Evolutionary conservation across 805 yeast species (phyloP), one percentile per base, ranked within the genome.

Genomic region (Pichia sporocuriosa): DNA sequence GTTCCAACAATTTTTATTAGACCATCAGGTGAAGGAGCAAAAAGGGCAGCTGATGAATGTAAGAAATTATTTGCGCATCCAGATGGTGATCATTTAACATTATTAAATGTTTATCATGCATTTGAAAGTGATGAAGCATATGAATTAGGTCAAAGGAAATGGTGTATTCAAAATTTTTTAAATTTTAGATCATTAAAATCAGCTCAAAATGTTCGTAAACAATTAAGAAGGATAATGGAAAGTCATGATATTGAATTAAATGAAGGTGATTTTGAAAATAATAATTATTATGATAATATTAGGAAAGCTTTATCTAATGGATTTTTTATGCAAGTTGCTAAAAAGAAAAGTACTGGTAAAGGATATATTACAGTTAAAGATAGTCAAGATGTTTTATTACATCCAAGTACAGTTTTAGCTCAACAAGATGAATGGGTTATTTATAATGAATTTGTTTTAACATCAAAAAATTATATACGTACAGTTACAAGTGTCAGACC

Each of bases 271-370:
- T 73, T 65, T 47, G 83, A 76, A 22, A 81, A 79, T 54, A 76
- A 75, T 39, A 57, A 59, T 32, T 88, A 85, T 65, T 81, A 80
- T 62, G 79, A 75, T 52, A 83, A 86, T 54, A 80, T 93, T 49
- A 73, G 95, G 43, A 84, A 83, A 61, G 96, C 97, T 0, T 65
- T 93, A 44, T 73, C 86, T 4, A 75, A 86, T n/a, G 98, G 98
- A 2, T 89, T 88, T 62, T 93, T 93, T 69, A 89, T 93, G 97
- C 98, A 93, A 68, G 95, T 85, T 42, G 97, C 97, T 26, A 93
- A 89, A 67, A 86, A 85, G 69, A 79, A 77, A 67, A 75, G 84
- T n/a, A 80, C 86, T 29, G 72, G 76, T 32, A 83, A 81, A 55
- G 89, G 85, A n/a, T 90, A 83, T 61, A 73, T 84, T 53, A 93